These are phyloP conservation scores for Penicillium chermesinum DNA, from an alignment of 495 filamentous ascomycete species.

Conservation along the genomic window DNA sequence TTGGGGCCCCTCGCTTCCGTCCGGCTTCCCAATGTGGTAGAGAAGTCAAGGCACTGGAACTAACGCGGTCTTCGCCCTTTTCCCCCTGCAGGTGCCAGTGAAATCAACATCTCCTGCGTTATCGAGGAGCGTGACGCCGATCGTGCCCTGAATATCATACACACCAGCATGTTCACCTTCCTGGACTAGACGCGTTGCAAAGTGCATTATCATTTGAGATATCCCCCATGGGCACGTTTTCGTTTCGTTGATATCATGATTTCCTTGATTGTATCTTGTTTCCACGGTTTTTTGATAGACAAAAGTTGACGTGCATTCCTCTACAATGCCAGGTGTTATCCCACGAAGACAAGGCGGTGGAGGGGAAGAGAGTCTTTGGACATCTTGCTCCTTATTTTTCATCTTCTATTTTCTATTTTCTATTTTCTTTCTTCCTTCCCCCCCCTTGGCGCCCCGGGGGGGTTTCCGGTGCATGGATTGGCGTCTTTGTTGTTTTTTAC, in stretches of 20 bases:
- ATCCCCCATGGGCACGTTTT: conserved; percentile 18
- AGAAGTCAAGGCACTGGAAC: conserved; percentile 3
- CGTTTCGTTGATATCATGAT: neutral
- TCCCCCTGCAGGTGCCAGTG: conserved; percentile 68
- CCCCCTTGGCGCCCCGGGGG: conserved; percentile 17
- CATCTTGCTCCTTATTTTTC: conserved; percentile 5
- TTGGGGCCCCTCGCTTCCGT: conserved; percentile 9
- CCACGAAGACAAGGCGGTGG: too few relatives aligned
- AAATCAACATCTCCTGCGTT: conserved; percentile 98
- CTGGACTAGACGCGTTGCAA: conserved; percentile 34
- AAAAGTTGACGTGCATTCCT: conserved; percentile 1
- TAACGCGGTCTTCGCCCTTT: conserved; percentile 11
- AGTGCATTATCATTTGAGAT: conserved; percentile 26
- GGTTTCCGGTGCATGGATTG: too few relatives aligned
- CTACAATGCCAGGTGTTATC: too few relatives aligned
- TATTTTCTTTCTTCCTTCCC: conserved; percentile 11
- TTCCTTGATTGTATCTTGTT: neutral
- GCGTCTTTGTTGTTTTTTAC: neutral
- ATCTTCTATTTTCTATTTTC: conserved; percentile 6
- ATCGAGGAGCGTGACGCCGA: conserved; percentile 87
- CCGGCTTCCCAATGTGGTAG: conserved; percentile 2
- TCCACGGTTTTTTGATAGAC: neutral
- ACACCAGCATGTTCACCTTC: conserved; percentile 81
- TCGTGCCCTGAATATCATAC: conserved; percentile 88
- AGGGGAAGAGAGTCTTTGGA: too few relatives aligned